Evolutionary conservation across 139 green algal species (phyloP).

Genomic region (Ettlia oleoabundans): DNA sequence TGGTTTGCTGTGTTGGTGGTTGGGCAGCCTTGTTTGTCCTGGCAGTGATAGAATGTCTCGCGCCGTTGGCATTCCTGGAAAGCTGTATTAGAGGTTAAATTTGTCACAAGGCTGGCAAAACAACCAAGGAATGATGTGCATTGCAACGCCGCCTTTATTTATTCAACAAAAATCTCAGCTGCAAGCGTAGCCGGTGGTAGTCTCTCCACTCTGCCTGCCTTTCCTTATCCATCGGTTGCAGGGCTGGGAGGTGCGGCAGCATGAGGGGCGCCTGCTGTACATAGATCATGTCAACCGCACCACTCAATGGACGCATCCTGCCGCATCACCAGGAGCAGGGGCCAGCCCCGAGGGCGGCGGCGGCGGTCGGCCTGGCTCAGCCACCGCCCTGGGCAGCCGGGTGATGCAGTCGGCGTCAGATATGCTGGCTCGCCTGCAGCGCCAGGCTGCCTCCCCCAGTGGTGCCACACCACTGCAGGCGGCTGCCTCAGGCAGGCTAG

Average conservation of each 20-base stretch:
- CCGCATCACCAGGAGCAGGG: neutral
- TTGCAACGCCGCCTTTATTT: too few species aligned
- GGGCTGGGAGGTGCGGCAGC: constrained; percentile 91
- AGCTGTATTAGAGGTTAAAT: too few species aligned
- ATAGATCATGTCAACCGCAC: constrained; percentile 94
- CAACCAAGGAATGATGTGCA: too few species aligned
- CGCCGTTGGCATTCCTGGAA: too few species aligned
- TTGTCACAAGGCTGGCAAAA: too few species aligned
- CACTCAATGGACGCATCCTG: constrained; percentile 84
- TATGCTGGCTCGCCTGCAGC: constrained; percentile 20
- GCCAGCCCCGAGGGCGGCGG: neutral
- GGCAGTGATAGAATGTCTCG: too few species aligned
- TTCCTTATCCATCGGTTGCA: constrained; percentile 24
- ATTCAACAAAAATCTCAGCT: too few species aligned
- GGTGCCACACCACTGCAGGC: neutral
- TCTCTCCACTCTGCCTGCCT: neutral
- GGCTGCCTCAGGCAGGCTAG: too few species aligned
- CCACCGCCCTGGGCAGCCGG: neutral
- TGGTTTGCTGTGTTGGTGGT: too few species aligned
- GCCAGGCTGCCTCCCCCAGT: neutral
- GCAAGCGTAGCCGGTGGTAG: too few species aligned
- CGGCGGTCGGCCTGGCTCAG: neutral
- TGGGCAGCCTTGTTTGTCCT: too few species aligned
- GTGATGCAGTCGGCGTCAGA: constrained; percentile 25
- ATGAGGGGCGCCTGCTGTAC: constrained; percentile 89